Evolutionary conservation across 805 yeast genomes (phyloP), one percentile per base, ranked within the genome.

Genomic region (Kurtzmaniella fragi): DNA sequence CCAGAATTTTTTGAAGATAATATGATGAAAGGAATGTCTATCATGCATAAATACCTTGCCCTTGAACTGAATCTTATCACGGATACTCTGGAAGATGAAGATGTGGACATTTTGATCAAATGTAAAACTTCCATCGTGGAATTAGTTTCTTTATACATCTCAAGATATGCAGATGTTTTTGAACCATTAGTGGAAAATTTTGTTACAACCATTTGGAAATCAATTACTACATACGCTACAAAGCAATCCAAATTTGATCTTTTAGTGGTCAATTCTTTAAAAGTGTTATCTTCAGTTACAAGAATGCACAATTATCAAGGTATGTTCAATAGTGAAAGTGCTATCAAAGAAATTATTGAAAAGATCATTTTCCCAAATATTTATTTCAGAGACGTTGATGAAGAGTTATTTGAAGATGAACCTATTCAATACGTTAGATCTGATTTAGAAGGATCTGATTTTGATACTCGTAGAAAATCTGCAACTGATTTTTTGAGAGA

Each of bases 1-100:
- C 99, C 99, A 1, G 99, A 90, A 62, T 93, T 91, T 56, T 93
- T 93, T 57, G 99, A 95, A 64, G 98, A 93, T 62, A 77, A 93
- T 57, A 64, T 93, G 60, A 66, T 72, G 31, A 67, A 64, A 13
- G 89, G 95, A 39, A 86, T 95, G 93, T 70, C 71, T 4, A 75
- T 90, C 23, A 70, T 90, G 49, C 95, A 88, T 57, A 85, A 84
- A 61, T 91, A 90, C 57, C 69, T 93, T 42, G 64, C 72, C 31
- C 87, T 80, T 54, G 55, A 67, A 12, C 80, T 80, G 42, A 66
- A 74, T 0, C 46, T 80, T 37, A 59, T 84, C 4, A 64, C 67
- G 2, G 79, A 74, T 36, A 73, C 73, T 9, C 75, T 73, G 36
- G 82, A 80, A 31, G 89, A 84, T 42, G 78, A 77, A 23, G 87